phyloP scores from a whole-genome alignment of 164 flowering plant species.

The Chimonanthus praecox region DNA sequence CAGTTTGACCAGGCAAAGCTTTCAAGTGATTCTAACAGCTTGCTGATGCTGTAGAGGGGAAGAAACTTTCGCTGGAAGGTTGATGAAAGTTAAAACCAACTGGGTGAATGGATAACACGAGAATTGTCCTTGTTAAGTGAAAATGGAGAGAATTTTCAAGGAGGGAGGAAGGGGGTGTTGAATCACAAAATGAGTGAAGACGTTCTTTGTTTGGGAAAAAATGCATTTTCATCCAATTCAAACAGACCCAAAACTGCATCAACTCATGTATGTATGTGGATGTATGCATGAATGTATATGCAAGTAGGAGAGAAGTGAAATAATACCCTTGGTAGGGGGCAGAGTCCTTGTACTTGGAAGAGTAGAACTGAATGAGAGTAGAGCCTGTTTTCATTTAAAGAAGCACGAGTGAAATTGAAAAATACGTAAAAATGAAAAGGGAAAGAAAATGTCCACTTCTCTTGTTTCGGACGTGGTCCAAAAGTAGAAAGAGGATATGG shows the following conservation, averaged over 20 bases:
- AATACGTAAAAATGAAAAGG: neutral
- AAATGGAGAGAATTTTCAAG: too few relatives aligned
- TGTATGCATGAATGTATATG: neutral
- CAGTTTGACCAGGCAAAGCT: too few relatives aligned
- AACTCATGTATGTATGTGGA: neutral
- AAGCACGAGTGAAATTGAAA: neutral
- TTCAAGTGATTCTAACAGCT: too few relatives aligned
- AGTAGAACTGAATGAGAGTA: conserved; percentile 66
- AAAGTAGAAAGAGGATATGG: neutral
- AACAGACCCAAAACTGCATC: neutral
- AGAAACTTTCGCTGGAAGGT: too few relatives aligned
- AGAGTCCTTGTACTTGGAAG: conserved; percentile 59
- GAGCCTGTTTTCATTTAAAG: conserved; percentile 26
- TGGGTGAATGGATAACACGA: too few relatives aligned
- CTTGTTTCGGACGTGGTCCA: neutral
- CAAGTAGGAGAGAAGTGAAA: neutral
- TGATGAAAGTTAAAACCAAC: too few relatives aligned
- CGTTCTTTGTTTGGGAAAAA: neutral
- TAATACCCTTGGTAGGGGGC: conserved; percentile 83
- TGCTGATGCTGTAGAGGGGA: too few relatives aligned
- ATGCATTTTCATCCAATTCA: neutral
- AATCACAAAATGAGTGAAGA: too few relatives aligned
- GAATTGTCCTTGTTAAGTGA: too few relatives aligned
- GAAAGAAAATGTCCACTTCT: neutral
- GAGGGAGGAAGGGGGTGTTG: too few relatives aligned